Evolutionary conservation across 2,329 filamentous ascomycete species (phyloP), one percentile per base, ranked within the genome.

Genomic region (Phyllosticta citribraziliensis): DNA sequence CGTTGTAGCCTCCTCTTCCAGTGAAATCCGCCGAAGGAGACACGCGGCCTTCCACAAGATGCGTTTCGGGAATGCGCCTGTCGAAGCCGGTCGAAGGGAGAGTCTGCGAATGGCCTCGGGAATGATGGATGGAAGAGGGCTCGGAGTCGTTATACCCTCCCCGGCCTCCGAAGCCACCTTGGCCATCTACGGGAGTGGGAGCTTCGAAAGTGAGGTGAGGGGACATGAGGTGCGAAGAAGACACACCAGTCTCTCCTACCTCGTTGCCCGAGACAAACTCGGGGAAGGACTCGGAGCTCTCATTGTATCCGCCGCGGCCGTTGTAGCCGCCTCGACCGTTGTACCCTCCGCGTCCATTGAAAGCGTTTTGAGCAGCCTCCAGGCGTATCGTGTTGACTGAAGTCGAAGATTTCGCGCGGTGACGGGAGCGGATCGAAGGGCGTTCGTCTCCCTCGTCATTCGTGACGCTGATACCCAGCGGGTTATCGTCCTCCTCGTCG

Each of bases 241-340:
- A 27, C 17, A 33, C 30, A 2, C 19, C 51, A 25, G 17, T 24
- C 24, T 25, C 50, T 5, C 51, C 40, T 3, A 55, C 60, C 5
- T 52, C 55, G 14, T 55, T 51, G n/a, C 50, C 47, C 20, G 50
- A 24, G 47, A 57, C 33, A 2, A 56, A 61, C 55, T 65, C 59
- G 63, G 67, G 56, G 35, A 62, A 56, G 10, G 59, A 35, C 9
- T 67, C 67, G 17, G 67, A 52, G 59, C 67, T 64, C 40, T 67
- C 67, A 19, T 72, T 73, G 60, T 69, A 69, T 5, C 70, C 70
- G 33, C 69, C 69, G 2, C 70, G 62, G 2, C 64, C 65, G 56
- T 73, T 73, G 58, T 73, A 73, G n/a, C 71, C 71, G 56, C 71
- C 70, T 25, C 71, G 67, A 10, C 72, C 63, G 40, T 62, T 56